Evolutionary conservation across 148 eudicot species (phyloP), one percentile per base, ranked within the genome.

Genomic region (Rheum nobile): DNA sequence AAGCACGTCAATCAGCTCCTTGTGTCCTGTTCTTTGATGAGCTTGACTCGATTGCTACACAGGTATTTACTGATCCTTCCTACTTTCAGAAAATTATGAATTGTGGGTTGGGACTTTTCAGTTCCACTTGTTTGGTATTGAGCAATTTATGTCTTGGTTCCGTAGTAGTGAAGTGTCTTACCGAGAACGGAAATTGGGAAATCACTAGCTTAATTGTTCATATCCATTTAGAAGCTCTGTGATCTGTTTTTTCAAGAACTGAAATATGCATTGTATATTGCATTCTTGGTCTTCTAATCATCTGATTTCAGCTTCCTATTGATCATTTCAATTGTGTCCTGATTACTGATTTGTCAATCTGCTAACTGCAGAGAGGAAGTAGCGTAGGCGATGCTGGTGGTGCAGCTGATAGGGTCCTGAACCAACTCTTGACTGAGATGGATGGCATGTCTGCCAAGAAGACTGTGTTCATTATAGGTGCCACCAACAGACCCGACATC

Each of bases 361-460:
- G 57, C 26, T 28, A 6, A 72, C 34, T 75, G 43, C 85, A 91
- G 97, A 88, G 97, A 69, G 97, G 97, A 79, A 80, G 92, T 78
- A 88, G 97, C 61, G 75, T 42, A n/a, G 97, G 97, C 71, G 97
- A 91, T 86, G 97, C 97, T 39, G 97, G 97, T 16, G 97, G 97
- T 77, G 97, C 97, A 11, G 97, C 97, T 67, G 97, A 91, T 77
- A 80, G 97, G 57, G 97, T 91, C 48, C 75, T 91, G 87, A 91
- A 91, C 42, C 97, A 91, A 70, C 90, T 91, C 39, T 79, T 91
- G 28, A 91, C 97, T 4, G 97, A 91, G 78, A 91, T 91, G 97
- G 97, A 91, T 77, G 97, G 97, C 35, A 91, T 91, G 97, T 83
- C 88, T 43, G 97, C 97, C 26, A 91, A 91, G 85, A 91, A 91